These are phyloP conservation scores for Viola pubescens DNA, from an alignment of 441 rosid genomes.

Conservation along the genomic window DNA sequence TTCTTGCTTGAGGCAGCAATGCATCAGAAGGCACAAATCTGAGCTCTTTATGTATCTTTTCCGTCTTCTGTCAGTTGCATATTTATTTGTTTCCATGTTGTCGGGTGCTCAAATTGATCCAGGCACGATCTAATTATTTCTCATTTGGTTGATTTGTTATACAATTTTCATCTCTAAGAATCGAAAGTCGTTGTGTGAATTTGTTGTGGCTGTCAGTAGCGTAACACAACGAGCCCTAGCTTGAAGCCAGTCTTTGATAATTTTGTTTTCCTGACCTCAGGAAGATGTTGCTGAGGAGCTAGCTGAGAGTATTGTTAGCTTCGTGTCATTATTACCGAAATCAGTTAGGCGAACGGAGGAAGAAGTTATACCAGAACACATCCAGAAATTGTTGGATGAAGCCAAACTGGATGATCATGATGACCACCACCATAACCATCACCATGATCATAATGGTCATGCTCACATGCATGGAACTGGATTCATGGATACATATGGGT, in stretches of 20 bases:
- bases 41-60: too few species aligned
- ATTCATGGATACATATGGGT: slow-evolving; percentile 65
- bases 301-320: slow-evolving; percentile 41
- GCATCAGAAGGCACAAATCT: too few species aligned
- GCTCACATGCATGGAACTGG: slow-evolving; percentile 29
- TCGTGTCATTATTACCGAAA: slow-evolving; percentile 61
- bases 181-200: too few species aligned
- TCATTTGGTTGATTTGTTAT: too few species aligned
- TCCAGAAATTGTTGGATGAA: slow-evolving; percentile 53
- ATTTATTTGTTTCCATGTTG: too few species aligned
- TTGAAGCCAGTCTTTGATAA: neutral
- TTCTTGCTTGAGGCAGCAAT: too few species aligned
- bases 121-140: too few species aligned
- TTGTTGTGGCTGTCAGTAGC: neutral
- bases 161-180: too few species aligned
- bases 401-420: slow-evolving; percentile 35
- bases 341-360: slow-evolving; percentile 39
- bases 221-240: neutral
- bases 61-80: too few species aligned
- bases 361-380: slow-evolving; percentile 56
- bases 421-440: slow-evolving; percentile 25
- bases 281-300: slow-evolving; percentile 57
- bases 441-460: slow-evolving; percentile 24
- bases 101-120: too few species aligned
- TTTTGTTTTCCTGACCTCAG: slow-evolving; percentile 30